These are phyloP conservation scores for Trichomonas tenax DNA, from an alignment of 208 protist genomes.

Conservation along the genomic window DNA sequence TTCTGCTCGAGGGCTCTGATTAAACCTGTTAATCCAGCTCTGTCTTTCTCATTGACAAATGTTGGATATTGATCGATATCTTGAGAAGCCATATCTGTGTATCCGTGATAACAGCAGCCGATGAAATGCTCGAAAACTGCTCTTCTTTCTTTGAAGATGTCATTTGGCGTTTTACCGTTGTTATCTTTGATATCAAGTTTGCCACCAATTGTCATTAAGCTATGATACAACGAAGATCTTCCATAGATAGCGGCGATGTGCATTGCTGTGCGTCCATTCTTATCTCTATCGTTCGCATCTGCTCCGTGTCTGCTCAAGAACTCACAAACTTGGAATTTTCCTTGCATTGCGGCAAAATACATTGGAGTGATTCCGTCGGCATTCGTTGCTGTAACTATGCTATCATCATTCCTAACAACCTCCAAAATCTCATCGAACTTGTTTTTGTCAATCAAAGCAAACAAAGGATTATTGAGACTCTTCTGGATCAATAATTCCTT, in stretches of 20 bases:
- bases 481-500: too few species aligned
- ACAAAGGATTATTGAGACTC: not conserved
- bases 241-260: not conserved
- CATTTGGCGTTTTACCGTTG: not conserved
- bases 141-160: not conserved
- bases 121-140: not conserved
- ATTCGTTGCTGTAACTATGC: not conserved
- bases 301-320: not conserved
- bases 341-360: not conserved
- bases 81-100: not conserved
- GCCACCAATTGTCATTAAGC: not conserved
- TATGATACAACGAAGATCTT: not conserved
- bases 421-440: not conserved
- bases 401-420: not conserved
- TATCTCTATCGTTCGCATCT: not conserved
- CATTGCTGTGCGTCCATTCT: not conserved
- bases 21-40: not conserved
- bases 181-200: not conserved
- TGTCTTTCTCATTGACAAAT: not conserved
- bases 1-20: not conserved
- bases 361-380: not conserved
- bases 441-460: not conserved
- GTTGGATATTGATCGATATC: not conserved
- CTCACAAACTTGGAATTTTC: not conserved
- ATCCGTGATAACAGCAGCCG: not conserved